Evolutionary conservation across 805 yeast species (phyloP).

Genomic region (Geotrichum ghanense): DNA sequence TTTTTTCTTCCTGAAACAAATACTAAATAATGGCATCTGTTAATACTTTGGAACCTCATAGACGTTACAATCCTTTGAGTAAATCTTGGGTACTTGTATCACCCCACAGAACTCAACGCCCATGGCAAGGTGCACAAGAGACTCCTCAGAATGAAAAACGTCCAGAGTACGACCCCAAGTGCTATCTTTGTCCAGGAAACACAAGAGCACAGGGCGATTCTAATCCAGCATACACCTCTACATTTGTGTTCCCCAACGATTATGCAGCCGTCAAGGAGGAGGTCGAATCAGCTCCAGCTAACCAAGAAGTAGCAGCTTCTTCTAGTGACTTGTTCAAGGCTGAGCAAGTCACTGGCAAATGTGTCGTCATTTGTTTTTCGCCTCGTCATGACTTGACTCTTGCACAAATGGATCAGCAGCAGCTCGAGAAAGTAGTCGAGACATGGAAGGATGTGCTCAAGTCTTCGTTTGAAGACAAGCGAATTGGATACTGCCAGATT

Average conservation of each 20-base stretch:
- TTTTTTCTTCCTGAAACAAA: no score
- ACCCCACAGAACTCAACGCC: conserved; percentile 68
- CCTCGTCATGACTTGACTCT: conserved; percentile 59
- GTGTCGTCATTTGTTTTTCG: conserved; percentile 61
- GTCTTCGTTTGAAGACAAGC: conserved; percentile 28
- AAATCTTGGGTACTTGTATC: conserved; percentile 60
- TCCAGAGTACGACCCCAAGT: conserved; percentile 50
- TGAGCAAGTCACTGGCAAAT: conserved; percentile 52
- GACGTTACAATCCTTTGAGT: conserved; percentile 61
- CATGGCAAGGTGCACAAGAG: conserved; percentile 73
- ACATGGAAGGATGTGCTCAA: conserved; percentile 50
- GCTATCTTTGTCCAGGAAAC: conserved; percentile 68
- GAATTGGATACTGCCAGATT: conserved; percentile 50
- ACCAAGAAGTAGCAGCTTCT: conserved; percentile 8
- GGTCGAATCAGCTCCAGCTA: conserved; percentile 8
- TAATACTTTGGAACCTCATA: conserved; percentile 45
- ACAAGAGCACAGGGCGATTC: conserved; percentile 47
- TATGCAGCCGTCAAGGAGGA: conserved; percentile 50
- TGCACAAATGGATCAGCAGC: conserved; percentile 43
- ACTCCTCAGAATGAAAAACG: conserved; percentile 29
- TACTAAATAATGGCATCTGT: background rate
- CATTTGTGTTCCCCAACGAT: conserved; percentile 57
- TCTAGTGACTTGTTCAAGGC: conserved; percentile 38
- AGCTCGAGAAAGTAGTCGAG: conserved; percentile 37
- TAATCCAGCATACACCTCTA: conserved; percentile 46